Percentiles rank a stretch among this genome's conserved stretches.
phyloP scores from a whole-genome alignment of 2,329 filamentous ascomycete species.

The Macrophomina tecta region DNA sequence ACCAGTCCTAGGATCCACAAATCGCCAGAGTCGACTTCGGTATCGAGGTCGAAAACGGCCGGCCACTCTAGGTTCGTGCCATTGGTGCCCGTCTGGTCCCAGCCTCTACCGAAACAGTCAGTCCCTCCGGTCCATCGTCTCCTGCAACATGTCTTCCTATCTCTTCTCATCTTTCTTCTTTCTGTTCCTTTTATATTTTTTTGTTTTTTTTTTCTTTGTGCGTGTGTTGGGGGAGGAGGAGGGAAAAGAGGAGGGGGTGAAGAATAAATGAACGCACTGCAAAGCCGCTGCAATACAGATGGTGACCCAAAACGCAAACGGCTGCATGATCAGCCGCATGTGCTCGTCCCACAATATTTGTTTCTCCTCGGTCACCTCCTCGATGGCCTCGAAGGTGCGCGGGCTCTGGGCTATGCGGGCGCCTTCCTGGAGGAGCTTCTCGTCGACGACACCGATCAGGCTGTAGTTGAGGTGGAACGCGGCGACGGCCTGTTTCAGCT shows the following conservation, averaged over 20 bases:
- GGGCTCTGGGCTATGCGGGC: slow-evolving; percentile 78
- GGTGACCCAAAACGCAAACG: slow-evolving; percentile 67
- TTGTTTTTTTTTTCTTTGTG: no score
- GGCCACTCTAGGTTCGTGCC: slow-evolving; percentile 68
- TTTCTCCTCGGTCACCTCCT: slow-evolving; percentile 66
- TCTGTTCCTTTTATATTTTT: no score
- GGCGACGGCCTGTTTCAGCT: slow-evolving; percentile 62
- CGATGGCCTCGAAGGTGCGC: slow-evolving; percentile 65
- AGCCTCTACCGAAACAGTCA: neutral
- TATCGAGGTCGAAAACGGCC: slow-evolving; percentile 55
- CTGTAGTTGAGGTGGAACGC: slow-evolving; percentile 66
- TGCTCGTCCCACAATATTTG: slow-evolving; percentile 66
- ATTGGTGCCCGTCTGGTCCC: slow-evolving; percentile 63
- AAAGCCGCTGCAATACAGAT: slow-evolving; percentile 74
- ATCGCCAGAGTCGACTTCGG: neutral
- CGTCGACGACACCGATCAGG: slow-evolving; percentile 58
- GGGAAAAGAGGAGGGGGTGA: no score
- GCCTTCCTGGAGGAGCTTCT: slow-evolving; percentile 67
- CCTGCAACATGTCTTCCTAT: no score
- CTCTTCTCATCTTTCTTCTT: no score
- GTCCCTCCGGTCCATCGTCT: no score
- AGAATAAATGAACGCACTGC: slow-evolving; percentile 32
- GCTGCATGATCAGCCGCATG: slow-evolving; percentile 71
- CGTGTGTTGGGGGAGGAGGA: no score
- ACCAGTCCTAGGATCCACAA: slow-evolving; percentile 67